These are phyloP conservation scores for Nakazawaea populi DNA, from an alignment of 805 yeast genomes.

Conservation along the genomic window DNA sequence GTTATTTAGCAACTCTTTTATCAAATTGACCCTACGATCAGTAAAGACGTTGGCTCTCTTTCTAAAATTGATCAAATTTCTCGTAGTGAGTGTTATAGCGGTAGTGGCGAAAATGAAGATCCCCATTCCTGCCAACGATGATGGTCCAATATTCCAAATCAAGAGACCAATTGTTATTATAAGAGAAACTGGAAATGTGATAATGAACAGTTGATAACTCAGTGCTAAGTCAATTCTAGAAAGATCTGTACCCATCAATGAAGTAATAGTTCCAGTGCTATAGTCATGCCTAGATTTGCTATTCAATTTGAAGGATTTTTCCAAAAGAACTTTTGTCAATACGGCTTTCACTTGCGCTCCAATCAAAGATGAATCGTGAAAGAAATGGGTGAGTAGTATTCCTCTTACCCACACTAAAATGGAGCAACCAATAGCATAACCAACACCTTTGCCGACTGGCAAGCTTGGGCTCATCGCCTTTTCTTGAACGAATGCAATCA, in stretches of 20 bases:
- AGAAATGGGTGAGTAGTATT: constrained; percentile 52
- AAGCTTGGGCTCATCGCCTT: constrained; percentile 35
- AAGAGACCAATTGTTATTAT: constrained; percentile 60
- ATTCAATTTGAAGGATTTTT: constrained; percentile 59
- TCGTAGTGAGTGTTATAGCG: constrained; percentile 38
- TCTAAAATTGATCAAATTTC: constrained; percentile 47
- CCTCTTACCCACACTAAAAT: constrained; percentile 45
- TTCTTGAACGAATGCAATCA: constrained; percentile 56
- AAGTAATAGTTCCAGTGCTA: constrained; percentile 69
- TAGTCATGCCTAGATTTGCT: constrained; percentile 55
- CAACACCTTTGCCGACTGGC: constrained; percentile 59
- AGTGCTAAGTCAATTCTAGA: constrained; percentile 73
- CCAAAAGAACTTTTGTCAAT: constrained; percentile 59
- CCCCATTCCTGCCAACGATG: constrained; percentile 70
- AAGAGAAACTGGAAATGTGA: constrained; percentile 59
- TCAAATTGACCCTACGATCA: constrained; percentile 67
- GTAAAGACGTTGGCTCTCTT: constrained; percentile 54
- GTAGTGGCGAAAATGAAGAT: constrained; percentile 44
- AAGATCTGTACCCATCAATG: constrained; percentile 76
- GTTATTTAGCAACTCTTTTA: constrained; percentile 74
- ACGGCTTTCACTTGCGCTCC: constrained; percentile 72
- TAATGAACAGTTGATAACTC: constrained; percentile 59
- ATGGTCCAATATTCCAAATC: constrained; percentile 61
- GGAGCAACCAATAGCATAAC: constrained; percentile 70
- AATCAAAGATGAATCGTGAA: constrained; percentile 49